Evolutionary conservation across 768 basidiomycete genomes (phyloP).

Genomic region (Coprinopsis cinerea): DNA sequence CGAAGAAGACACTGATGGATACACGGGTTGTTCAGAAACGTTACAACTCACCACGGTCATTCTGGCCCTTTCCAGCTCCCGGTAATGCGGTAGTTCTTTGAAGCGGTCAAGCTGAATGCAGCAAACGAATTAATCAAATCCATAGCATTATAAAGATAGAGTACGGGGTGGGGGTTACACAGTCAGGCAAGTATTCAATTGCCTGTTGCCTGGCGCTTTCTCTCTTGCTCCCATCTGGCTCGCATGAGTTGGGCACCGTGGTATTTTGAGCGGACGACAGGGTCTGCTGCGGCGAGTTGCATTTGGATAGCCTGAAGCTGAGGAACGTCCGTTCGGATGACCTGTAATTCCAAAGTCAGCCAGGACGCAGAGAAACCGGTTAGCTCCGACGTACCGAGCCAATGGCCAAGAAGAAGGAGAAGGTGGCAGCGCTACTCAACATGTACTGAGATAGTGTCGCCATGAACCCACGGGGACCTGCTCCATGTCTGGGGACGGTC

Average conservation of each 20-base stretch:
- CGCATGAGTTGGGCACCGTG: slow-evolving; percentile 69
- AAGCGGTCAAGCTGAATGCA: neutral
- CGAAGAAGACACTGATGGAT: no score
- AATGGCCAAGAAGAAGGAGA: slow-evolving; percentile 94
- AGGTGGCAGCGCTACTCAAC: slow-evolving; percentile 96
- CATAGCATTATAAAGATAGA: neutral
- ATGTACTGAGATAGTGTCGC: slow-evolving; percentile 97
- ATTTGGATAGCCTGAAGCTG: slow-evolving; percentile 59
- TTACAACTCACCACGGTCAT: neutral
- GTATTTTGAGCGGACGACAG: slow-evolving; percentile 50
- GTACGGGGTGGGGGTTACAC: neutral
- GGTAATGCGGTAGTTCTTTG: neutral
- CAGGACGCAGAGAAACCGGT: neutral
- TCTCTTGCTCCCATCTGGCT: slow-evolving; percentile 71
- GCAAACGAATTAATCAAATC: neutral
- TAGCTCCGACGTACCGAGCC: slow-evolving; percentile 59
- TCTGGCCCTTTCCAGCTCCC: neutral
- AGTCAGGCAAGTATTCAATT: slow-evolving; percentile 6
- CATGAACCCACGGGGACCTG: slow-evolving; percentile 84
- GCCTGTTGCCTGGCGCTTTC: slow-evolving; percentile 23
- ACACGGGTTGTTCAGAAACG: no score
- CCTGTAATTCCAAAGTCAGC: slow-evolving; percentile 37
- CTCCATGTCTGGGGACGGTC: slow-evolving; percentile 59
- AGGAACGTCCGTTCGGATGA: slow-evolving; percentile 79
- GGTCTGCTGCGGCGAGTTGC: slow-evolving; percentile 47